These are phyloP conservation scores for Umbelopsis sp. DNA, from an alignment of 371 early-diverging fungal genomes.

Conservation along the genomic window DNA sequence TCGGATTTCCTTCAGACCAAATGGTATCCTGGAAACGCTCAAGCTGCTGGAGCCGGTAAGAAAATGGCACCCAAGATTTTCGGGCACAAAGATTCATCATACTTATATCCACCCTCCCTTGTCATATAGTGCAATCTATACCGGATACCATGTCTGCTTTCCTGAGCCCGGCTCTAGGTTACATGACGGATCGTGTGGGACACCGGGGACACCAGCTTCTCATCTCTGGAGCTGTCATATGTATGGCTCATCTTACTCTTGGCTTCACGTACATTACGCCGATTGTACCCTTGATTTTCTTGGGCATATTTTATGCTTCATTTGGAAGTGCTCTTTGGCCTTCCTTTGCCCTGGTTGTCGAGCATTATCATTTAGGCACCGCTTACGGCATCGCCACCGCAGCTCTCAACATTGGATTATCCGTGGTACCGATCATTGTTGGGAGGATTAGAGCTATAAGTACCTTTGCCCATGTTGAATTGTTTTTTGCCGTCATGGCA, in stretches of 20 bases:
- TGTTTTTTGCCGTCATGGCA: constrained; percentile 48
- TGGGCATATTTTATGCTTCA: constrained; percentile 58
- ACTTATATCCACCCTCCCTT: neutral
- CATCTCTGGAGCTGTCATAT: constrained; percentile 46
- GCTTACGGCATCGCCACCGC: constrained; percentile 70
- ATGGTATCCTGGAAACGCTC: constrained; percentile 33
- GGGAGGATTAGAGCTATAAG: constrained; percentile 39
- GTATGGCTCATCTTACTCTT: constrained; percentile 45
- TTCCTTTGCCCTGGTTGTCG: constrained; percentile 58
- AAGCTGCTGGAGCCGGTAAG: constrained; percentile 54
- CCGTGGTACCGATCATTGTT: constrained; percentile 61
- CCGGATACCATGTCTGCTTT: constrained; percentile 62
- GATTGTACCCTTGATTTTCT: constrained; percentile 42
- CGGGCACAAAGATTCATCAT: neutral
- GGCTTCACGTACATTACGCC: constrained; percentile 46
- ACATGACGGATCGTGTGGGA: constrained; percentile 55
- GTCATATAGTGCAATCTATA: constrained; percentile 36
- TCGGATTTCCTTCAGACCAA: constrained; percentile 35
- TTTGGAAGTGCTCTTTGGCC: constrained; percentile 63
- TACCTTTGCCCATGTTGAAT: constrained; percentile 41
- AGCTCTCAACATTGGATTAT: constrained; percentile 62
- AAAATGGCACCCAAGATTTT: neutral
- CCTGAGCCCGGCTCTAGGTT: constrained; percentile 59
- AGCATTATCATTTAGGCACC: constrained; percentile 56
- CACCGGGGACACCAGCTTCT: constrained; percentile 50